phyloP scores from a whole-genome alignment of 306 rosid genomes.

The Acacia melanoxylon region DNA sequence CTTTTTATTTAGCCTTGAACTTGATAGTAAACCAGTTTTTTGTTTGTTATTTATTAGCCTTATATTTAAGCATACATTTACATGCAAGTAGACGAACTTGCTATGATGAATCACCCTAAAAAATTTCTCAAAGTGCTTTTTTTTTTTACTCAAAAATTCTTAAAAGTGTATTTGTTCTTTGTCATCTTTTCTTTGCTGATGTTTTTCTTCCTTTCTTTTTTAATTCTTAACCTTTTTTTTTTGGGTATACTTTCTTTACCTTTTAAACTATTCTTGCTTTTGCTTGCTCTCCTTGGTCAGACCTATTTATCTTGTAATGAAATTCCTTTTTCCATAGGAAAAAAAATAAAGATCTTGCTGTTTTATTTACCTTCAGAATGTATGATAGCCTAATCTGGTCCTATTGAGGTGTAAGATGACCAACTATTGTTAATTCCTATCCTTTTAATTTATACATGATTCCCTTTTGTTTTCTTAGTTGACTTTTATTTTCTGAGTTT shows the following conservation, averaged over 20 bases:
- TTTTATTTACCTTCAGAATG: neutral
- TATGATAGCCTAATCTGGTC: conserved; percentile 23
- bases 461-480: neutral
- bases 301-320: conserved; percentile 13
- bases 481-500: conserved; percentile 13
- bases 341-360: neutral
- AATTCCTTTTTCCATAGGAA: neutral
- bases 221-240: neutral
- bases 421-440: neutral
- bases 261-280: conserved; percentile 1
- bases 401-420: neutral
- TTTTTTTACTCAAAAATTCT: neutral
- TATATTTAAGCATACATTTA: neutral
- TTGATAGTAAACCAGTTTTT: neutral
- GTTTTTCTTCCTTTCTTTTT: neutral
- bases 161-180: neutral
- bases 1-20: neutral
- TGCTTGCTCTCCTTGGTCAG: neutral
- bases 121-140: neutral
- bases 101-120: neutral
- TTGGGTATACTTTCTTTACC: neutral
- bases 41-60: neutral
- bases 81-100: neutral
- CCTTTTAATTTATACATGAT: neutral
- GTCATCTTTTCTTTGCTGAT: neutral